Evolutionary conservation across 78 protist species (phyloP).

Genomic region (Cyanophora paradoxa): DNA sequence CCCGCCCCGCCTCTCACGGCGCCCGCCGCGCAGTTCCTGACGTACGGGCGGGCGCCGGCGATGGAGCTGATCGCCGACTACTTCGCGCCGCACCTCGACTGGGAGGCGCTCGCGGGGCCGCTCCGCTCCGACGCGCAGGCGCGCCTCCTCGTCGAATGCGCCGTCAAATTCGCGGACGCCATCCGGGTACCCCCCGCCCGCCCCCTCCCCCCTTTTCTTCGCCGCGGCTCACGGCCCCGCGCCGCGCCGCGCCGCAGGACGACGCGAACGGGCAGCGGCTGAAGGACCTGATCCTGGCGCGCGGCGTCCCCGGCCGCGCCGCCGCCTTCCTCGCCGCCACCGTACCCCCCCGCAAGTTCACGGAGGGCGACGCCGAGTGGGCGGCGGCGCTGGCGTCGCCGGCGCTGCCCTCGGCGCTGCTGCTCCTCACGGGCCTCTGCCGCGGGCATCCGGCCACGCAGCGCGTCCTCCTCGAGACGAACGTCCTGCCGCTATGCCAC

Average conservation of each 20-base stretch:
- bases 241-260: neutral
- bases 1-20: too few relatives aligned
- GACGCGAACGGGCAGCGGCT: too few relatives aligned
- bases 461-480: neutral
- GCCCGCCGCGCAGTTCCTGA: too few relatives aligned
- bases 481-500: conserved; percentile 38
- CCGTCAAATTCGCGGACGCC: neutral
- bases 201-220: neutral
- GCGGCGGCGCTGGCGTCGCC: conserved; percentile 34
- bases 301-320: neutral
- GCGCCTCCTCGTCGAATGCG: neutral
- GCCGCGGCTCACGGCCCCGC: too few relatives aligned
- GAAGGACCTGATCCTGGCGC: neutral
- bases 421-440: conserved; percentile 41
- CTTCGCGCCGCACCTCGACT: neutral
- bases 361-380: conserved; percentile 33
- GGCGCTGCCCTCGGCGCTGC: conserved; percentile 57
- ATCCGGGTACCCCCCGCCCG: neutral
- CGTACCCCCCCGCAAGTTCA: neutral
- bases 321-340: neutral
- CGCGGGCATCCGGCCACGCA: conserved; percentile 48
- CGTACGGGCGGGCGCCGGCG: conserved; percentile 32
- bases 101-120: neutral
- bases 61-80: conserved; percentile 17
- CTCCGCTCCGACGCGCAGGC: neutral